Evolutionary conservation across 2,329 filamentous ascomycete species (phyloP).

Genomic region (Phyllosticta paracitricarpa): DNA sequence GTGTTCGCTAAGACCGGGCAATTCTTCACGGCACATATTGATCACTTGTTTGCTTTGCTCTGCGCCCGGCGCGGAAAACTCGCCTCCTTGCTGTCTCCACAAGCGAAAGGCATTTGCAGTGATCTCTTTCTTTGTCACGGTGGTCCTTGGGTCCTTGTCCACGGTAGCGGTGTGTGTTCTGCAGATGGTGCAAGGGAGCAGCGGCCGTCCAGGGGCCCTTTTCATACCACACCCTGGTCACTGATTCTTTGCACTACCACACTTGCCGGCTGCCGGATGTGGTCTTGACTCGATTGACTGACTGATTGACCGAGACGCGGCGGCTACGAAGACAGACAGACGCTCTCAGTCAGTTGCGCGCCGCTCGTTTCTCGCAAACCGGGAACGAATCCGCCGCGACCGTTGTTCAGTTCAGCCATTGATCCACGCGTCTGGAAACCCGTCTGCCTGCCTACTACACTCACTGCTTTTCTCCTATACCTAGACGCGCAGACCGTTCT

Average conservation of each 20-base stretch:
- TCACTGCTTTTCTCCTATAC: too few relatives aligned
- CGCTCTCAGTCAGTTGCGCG: too few relatives aligned
- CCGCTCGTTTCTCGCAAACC: too few relatives aligned
- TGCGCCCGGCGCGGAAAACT: too few relatives aligned
- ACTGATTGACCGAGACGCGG: background rate
- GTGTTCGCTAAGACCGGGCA: background rate
- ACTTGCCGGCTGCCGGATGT: background rate
- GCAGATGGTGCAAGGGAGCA: background rate
- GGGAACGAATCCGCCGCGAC: too few relatives aligned
- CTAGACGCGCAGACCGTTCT: too few relatives aligned
- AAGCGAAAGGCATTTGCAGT: background rate
- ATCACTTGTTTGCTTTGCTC: too few relatives aligned
- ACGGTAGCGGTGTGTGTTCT: background rate
- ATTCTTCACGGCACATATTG: too few relatives aligned
- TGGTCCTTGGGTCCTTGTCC: background rate
- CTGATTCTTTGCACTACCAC: background rate
- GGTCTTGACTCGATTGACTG: background rate
- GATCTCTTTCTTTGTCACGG: background rate
- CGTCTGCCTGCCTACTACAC: too few relatives aligned
- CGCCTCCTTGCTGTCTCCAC: background rate
- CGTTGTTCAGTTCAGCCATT: too few relatives aligned
- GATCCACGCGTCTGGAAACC: too few relatives aligned
- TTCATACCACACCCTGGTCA: background rate
- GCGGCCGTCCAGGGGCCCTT: too few relatives aligned
- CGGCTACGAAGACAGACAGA: background rate